Evolutionary conservation across 2,329 filamentous ascomycete species (phyloP).

Genomic region (Botrytis porri): DNA sequence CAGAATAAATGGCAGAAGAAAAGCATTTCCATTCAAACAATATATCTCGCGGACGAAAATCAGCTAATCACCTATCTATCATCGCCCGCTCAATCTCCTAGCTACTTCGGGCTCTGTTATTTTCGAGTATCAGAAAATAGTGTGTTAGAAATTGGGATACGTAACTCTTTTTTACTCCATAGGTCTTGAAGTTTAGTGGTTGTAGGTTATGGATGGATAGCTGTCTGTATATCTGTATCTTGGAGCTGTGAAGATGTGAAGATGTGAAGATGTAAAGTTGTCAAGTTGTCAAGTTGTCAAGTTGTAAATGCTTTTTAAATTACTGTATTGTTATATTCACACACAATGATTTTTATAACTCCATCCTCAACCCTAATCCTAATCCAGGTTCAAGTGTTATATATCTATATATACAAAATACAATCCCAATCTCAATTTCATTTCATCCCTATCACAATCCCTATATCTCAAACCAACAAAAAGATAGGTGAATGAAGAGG

Average conservation of each 20-base stretch:
- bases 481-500: background rate
- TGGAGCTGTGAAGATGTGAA: background rate
- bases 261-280: too few species aligned
- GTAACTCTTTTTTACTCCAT: background rate
- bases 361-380: background rate
- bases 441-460: too few species aligned
- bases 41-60: background rate
- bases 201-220: background rate
- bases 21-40: background rate
- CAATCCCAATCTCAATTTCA: too few species aligned
- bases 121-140: background rate
- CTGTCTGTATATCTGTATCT: too few species aligned
- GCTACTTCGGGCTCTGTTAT: background rate
- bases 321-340: background rate
- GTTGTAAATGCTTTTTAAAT: too few species aligned
- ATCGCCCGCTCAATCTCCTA: background rate
- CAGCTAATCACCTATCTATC: background rate
- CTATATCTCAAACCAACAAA: background rate
- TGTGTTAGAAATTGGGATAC: background rate
- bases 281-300: background rate
- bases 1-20: rapidly evolving
- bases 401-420: too few species aligned
- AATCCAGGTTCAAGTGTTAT: background rate
- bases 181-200: background rate
- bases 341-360: too few species aligned